These are phyloP conservation scores for Pyropia yezoensis DNA, from an alignment of 23 red algal species.

Conservation along the genomic window DNA sequence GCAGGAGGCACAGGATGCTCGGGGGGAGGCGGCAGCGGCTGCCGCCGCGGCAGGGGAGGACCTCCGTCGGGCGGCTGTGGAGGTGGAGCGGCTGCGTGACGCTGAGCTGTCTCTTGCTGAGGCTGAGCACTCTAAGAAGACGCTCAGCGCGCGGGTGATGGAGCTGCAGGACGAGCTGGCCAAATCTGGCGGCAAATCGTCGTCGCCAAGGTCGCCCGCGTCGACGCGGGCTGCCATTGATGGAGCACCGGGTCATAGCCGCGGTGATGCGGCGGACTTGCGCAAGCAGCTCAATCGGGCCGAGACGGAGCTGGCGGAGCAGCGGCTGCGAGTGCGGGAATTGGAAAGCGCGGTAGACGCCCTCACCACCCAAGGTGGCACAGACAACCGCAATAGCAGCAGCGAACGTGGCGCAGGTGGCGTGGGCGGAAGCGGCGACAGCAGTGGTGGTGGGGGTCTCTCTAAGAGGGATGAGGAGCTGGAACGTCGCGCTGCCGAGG, in stretches of 20 bases:
- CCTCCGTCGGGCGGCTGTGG: background rate
- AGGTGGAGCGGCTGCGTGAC: conserved; percentile 16
- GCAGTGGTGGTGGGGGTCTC: no score
- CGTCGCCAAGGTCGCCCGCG: background rate
- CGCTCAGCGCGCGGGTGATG: conserved; percentile 25
- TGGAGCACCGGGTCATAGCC: background rate
- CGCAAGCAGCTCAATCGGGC: background rate
- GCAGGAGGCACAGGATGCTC: background rate
- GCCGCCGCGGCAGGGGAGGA: background rate
- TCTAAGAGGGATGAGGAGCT: background rate
- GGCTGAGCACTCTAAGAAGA: conserved; percentile 42
- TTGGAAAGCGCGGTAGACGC: background rate
- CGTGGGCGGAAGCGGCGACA: no score
- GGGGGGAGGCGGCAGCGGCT: conserved; percentile 2
- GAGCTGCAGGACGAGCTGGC: conserved; percentile 19
- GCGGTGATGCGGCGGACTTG: background rate
- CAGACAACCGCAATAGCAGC: background rate
- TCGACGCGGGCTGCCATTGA: background rate
- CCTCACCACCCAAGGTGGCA: background rate
- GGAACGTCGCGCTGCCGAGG: background rate
- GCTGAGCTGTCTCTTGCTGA: conserved; percentile 34
- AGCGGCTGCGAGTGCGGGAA: background rate
- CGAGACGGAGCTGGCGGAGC: background rate
- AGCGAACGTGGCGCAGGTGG: no score
- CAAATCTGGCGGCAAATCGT: background rate